Base-by-base conservation (phyloP, 1,139 yeast species). In the Taphrina pruni region DNA sequence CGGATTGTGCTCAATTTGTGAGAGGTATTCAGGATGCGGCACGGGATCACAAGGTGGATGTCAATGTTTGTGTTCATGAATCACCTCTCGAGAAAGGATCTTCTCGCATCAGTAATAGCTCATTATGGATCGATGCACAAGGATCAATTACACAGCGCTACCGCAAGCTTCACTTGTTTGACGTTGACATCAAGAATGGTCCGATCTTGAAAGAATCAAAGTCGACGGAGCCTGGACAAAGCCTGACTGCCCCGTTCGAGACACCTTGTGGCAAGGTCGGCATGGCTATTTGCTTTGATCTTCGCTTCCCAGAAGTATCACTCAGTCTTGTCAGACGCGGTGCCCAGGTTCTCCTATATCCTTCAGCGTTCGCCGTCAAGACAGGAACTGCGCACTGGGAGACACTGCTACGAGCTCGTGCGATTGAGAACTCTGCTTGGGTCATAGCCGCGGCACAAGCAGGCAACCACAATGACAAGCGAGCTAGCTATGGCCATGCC, bases 321-420 rank as follows among this genome's bases (percentile, higher is more conserved):
- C 76, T 89, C 46, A 78, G 86, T 57, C 80, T 90, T 56, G 81
- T 97, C 54, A 77, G 85, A 32, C 75, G 81, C 56, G 97, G 97
- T 0, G 97, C 97, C 0, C 84, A 91, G 70, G 79, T 94, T 41
- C 75, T 94, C 39, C 84, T 93, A 0, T 94, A 81, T 74, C 98
- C 99, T 0, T 88, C 96, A 51, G 98, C 98, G 0, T 94, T 95
- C 80, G 93, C 98, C 0, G 85, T 89, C 75, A 86, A 88, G 74
- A 94, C 98, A 0, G 98, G 99, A 0, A 86, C 85, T 70, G 94
- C 94, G 0, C 98, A 94, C 75, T 94, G 98, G 97, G 87, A 87
- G 71, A 78, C 84, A 0, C 80, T 94, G 70, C 97, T 92, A 1
- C 82, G 86, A 52, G 88, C 96, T 0, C 81, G 97, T 61, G 98